Percentiles rank a stretch among this genome's conserved stretches.
These are phyloP conservation scores for Simplicillium aogashimaense DNA, from an alignment of 2,329 filamentous ascomycete species.

Conservation along the genomic window DNA sequence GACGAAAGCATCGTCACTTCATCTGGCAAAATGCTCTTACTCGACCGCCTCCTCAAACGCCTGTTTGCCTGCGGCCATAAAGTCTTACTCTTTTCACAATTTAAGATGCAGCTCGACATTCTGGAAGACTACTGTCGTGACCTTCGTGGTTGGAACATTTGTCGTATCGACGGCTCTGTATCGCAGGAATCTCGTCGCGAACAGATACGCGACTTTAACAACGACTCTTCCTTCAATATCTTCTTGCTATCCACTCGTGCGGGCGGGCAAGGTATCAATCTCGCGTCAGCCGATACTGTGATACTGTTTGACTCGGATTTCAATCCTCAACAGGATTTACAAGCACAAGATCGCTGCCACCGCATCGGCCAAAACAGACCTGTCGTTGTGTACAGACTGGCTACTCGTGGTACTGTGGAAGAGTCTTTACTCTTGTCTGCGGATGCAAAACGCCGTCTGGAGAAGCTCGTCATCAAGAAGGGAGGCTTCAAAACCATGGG, in stretches of 20 bases:
- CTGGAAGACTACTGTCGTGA: conserved; percentile 72
- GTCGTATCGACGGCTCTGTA: conserved; percentile 85
- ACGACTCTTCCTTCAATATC: conserved; percentile 53
- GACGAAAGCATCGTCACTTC: conserved; percentile 79
- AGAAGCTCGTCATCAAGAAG: conserved; percentile 94
- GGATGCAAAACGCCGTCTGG: conserved; percentile 81
- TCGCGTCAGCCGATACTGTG: conserved; percentile 84
- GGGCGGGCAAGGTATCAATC: conserved; percentile 90
- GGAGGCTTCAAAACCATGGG: conserved; percentile 68
- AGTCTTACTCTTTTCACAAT: conserved; percentile 92
- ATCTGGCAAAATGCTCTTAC: conserved; percentile 90
- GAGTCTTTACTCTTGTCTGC: conserved; percentile 78
- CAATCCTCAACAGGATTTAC: conserved; percentile 95
- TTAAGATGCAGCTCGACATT: conserved; percentile 88
- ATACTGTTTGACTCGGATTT: conserved; percentile 83
- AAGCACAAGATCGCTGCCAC: conserved; percentile 92
- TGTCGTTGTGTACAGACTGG: conserved; percentile 87
- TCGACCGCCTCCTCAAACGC: conserved; percentile 73
- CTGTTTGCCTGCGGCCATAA: conserved; percentile 74
- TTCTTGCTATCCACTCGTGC: conserved; percentile 87
- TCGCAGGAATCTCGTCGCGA: conserved; percentile 60
- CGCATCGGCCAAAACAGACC: conserved; percentile 88
- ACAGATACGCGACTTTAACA: conserved; percentile 68
- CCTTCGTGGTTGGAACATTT: conserved; percentile 71
- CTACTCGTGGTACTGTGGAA: conserved; percentile 88